These are phyloP conservation scores for Trichoderma pleuroti DNA, from an alignment of 2,329 filamentous ascomycete genomes.

Conservation along the genomic window DNA sequence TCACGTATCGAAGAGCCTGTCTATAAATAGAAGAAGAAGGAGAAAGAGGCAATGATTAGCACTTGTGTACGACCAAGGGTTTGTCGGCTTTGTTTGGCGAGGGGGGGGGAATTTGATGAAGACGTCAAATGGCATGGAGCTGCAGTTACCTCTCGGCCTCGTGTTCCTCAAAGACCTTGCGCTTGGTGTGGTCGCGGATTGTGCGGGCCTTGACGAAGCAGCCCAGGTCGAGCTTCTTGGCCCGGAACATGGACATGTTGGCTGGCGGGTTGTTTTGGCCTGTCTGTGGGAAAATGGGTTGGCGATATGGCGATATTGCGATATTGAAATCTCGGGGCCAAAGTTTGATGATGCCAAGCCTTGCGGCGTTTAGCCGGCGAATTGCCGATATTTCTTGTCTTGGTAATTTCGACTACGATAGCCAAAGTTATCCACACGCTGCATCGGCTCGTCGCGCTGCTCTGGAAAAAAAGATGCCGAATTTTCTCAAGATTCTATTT, in stretches of 20 bases:
- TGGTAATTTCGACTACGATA: background rate
- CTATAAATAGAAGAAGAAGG: conserved; percentile 42
- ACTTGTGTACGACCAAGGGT: background rate
- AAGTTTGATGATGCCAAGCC: conserved; percentile 15
- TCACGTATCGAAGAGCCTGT: conserved; percentile 89
- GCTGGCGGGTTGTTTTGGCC: conserved; percentile 15
- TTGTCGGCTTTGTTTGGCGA: background rate
- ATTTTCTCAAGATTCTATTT: background rate
- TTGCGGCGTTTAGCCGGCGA: conserved; percentile 1
- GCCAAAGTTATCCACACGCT: background rate
- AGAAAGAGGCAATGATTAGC: conserved; percentile 1
- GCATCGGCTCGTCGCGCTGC: background rate
- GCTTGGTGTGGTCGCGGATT: conserved; percentile 94
- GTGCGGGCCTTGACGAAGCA: conserved; percentile 82
- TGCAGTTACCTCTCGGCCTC: conserved; percentile 77
- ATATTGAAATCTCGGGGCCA: conserved; percentile 7
- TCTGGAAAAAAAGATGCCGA: background rate
- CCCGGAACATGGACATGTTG: conserved; percentile 79
- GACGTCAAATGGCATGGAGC: too few relatives aligned
- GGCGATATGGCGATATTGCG: background rate
- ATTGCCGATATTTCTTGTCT: conserved; percentile 1
- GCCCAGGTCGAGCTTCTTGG: conserved; percentile 85
- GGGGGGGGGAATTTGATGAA: background rate
- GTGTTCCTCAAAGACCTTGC: conserved; percentile 81
- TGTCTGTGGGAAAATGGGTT: background rate